A percentile compares a stretch with the other conserved stretches of the same genome.
phyloP scores from a whole-genome alignment of 1,284 basidiomycete genomes.

The Apiotrichum laibachii region DNA sequence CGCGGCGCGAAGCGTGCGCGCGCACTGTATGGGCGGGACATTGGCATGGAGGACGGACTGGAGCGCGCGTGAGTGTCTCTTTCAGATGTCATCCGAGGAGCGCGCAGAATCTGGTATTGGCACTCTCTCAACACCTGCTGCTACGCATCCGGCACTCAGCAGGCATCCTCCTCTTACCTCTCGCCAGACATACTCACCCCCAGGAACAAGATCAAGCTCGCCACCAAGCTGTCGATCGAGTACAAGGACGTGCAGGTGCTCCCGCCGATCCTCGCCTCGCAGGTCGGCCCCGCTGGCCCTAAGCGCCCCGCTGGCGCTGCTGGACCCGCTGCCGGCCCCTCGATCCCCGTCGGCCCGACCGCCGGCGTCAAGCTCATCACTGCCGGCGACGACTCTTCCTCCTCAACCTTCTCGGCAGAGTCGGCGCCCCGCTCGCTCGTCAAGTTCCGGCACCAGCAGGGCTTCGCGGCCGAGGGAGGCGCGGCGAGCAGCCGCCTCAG shows the following conservation, averaged over 20 bases:
- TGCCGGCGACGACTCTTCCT: background rate
- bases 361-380: conserved; percentile 30
- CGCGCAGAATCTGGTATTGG: too few relatives aligned
- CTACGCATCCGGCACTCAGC: too few relatives aligned
- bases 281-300: conserved; percentile 70
- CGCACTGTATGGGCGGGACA: conserved; percentile 48
- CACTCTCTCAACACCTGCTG: too few relatives aligned
- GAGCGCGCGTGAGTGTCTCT: conserved; percentile 44
- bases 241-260: conserved; percentile 83
- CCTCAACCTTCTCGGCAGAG: background rate
- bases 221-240: conserved; percentile 74
- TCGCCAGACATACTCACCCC: background rate
- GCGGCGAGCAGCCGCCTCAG: conserved; percentile 62
- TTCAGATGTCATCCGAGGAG: too few relatives aligned
- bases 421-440: conserved; percentile 39
- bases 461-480: conserved; percentile 49
- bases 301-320: conserved; percentile 53
- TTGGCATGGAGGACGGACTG: conserved; percentile 36
- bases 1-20: conserved; percentile 52
- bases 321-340: conserved; percentile 65
- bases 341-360: conserved; percentile 9
- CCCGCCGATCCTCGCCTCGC: conserved; percentile 73
- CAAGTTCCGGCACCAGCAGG: conserved; percentile 52
- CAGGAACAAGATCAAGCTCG: conserved; percentile 54
- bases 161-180: too few relatives aligned